phyloP scores from a whole-genome alignment of 768 basidiomycete species.

The Tricholomella constricta region DNA sequence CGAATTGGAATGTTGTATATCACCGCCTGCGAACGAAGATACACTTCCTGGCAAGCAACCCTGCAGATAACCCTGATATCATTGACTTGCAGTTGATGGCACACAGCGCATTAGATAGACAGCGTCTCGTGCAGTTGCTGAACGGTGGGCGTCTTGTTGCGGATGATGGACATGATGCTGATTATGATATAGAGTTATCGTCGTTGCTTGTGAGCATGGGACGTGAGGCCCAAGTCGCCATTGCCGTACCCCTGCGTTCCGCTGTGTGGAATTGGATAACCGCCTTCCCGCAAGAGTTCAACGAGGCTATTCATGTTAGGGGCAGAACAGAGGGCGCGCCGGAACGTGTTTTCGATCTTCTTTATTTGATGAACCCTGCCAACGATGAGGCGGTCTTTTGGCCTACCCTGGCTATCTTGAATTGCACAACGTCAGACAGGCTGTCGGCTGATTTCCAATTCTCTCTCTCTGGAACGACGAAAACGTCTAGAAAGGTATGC shows the following conservation, averaged over 20 bases:
- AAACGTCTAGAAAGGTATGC: constrained; percentile 41
- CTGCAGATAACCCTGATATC: constrained; percentile 54
- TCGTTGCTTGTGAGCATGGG: constrained; percentile 84
- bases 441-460: constrained; percentile 58
- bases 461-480: constrained; percentile 30
- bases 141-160: constrained; percentile 47
- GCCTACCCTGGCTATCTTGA: constrained; percentile 78
- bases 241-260: constrained; percentile 70
- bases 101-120: constrained; percentile 72
- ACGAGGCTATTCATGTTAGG: constrained; percentile 63
- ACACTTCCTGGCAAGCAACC: constrained; percentile 54
- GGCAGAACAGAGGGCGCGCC: constrained; percentile 77
- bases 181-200: constrained; percentile 59
- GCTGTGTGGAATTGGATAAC: constrained; percentile 94
- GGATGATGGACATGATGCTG: not conserved
- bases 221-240: constrained; percentile 67
- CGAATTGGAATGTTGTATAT: constrained; percentile 84
- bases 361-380: constrained; percentile 52
- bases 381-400: constrained; percentile 63
- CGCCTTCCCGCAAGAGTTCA: constrained; percentile 75
- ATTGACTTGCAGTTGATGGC: constrained; percentile 79
- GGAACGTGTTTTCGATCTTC: constrained; percentile 83
- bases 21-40: constrained; percentile 70
- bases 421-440: constrained; percentile 76
- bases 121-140: constrained; percentile 67